phyloP scores from a whole-genome alignment of 768 basidiomycete species.

The Sarcodon sp. region DNA sequence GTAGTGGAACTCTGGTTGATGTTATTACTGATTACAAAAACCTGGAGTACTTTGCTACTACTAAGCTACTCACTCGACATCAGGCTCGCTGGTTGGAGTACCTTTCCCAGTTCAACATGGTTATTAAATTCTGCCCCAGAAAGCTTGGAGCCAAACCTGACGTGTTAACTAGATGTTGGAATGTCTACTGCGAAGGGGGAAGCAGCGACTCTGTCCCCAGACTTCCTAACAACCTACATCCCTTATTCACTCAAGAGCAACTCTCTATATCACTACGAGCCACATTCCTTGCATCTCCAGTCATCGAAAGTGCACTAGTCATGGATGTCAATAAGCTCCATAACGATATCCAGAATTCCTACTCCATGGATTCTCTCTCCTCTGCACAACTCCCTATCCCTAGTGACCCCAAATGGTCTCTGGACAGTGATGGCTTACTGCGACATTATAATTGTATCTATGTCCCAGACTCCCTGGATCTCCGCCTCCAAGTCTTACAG shows the following conservation, averaged over 20 bases:
- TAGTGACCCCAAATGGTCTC: constrained; percentile 1
- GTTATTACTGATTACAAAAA: constrained; percentile 14
- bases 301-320: constrained; percentile 8
- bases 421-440: constrained; percentile 3
- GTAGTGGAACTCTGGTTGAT: constrained; percentile 6
- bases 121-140: constrained; percentile 1
- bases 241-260: constrained; percentile 4
- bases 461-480: constrained; percentile 10
- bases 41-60: constrained; percentile 14
- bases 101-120: constrained; percentile 12
- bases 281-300: constrained; percentile 4
- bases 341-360: constrained; percentile 5
- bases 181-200: constrained; percentile 13
- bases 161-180: constrained; percentile 9
- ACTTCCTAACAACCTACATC: no score
- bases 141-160: constrained; percentile 5
- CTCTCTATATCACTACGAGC: constrained; percentile 9
- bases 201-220: constrained; percentile 6
- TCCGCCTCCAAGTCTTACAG: constrained; percentile 12
- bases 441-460: constrained; percentile 7
- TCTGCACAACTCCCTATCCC: not conserved
- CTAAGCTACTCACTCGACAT: constrained; percentile 17
- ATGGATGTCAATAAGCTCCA: constrained; percentile 12
- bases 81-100: constrained; percentile 23
- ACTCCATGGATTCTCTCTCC: not conserved